A percentile compares a stretch with the other conserved stretches of the same genome.
These are phyloP conservation scores for Lantana camara DNA, from an alignment of 257 asterid genomes.

Conservation along the genomic window DNA sequence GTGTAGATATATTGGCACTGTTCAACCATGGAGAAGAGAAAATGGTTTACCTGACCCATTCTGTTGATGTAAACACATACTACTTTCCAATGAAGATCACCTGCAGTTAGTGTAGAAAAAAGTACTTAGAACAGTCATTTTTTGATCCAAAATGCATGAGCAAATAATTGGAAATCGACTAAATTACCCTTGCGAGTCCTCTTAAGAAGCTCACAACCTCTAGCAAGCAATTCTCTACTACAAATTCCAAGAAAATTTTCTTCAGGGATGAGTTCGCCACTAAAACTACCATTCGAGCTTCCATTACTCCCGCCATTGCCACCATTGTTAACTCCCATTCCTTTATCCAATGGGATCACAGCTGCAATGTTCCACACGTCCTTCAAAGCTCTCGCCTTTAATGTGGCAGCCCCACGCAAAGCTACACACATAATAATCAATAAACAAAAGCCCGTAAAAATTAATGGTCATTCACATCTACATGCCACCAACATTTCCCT, in stretches of 20 bases:
- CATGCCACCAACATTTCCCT: no score
- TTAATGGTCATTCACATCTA: no score
- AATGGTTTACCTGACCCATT: conserved; percentile 73
- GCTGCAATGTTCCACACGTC: conserved; percentile 93
- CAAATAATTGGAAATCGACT: background rate
- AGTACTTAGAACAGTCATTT: background rate
- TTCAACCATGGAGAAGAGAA: conserved; percentile 24
- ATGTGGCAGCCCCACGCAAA: conserved; percentile 87
- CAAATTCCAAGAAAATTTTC: conserved; percentile 93
- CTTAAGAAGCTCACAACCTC: conserved; percentile 89
- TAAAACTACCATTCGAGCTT: conserved; percentile 69
- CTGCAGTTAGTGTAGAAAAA: conserved; percentile 45
- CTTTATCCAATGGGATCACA: conserved; percentile 85
- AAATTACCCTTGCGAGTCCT: conserved; percentile 80
- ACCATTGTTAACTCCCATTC: conserved; percentile 46
- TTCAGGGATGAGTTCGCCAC: conserved; percentile 82
- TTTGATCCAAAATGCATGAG: background rate
- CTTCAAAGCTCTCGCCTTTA: conserved; percentile 89
- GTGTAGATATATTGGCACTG: background rate
- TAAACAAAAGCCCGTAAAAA: background rate
- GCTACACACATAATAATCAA: conserved; percentile 41
- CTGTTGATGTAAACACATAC: conserved; percentile 86
- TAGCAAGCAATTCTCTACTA: conserved; percentile 82
- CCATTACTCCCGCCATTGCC: conserved; percentile 59
- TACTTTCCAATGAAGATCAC: conserved; percentile 96